Base-by-base conservation (phyloP, 2,329 filamentous ascomycete species). In the Cladorrhinum sp. region DNA sequence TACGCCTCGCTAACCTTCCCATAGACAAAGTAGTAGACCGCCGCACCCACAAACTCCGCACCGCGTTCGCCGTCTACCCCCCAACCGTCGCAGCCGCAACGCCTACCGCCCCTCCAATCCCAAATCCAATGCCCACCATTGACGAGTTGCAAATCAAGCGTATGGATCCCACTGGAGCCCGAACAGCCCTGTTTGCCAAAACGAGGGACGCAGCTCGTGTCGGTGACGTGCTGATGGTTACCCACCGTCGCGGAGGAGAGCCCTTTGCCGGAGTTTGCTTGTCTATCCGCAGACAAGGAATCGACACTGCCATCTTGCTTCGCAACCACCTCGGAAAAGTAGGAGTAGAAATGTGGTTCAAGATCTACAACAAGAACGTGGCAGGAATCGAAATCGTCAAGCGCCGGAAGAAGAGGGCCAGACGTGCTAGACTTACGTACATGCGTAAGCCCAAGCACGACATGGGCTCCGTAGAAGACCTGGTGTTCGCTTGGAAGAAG, bases 331-430 rank as follows among this genome's bases (percentile, higher is more conserved):
- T 99, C 69, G 93, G 91, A 67, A 86, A 90, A 69, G 86, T 96
- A 6, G 91, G 91, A 63, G 91, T 96, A 62, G 95, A 99, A 83
- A 95, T 96, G 91, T 96, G 92, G 88, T 92, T 90, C 77, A 99
- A 99, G 82, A 82, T 98, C 62, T 98, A 95, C 80, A 91, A 86
- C 72, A 94, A 94, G 63, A 89, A 91, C 72, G 89, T 98, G 30
- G 86, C 90, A 73, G 91, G 91, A 65, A 92, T 99, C 71, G 94
- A 99, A 78, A 89, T 99, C 69, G 90, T 98, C 75, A 91, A 96
- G 85, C 82, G 94, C 69, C 84, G 86, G 65, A 83, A 85, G 72
- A 95, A 92, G 88, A 86, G 92, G 74, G 91, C 92, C 66, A 88
- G 93, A 73, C 86, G 95, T 70, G 94, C 93, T 24, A 83, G 92